Conservation (phyloP, 345 rosid species). For the Eucalyptus erythrocorys region DNA sequence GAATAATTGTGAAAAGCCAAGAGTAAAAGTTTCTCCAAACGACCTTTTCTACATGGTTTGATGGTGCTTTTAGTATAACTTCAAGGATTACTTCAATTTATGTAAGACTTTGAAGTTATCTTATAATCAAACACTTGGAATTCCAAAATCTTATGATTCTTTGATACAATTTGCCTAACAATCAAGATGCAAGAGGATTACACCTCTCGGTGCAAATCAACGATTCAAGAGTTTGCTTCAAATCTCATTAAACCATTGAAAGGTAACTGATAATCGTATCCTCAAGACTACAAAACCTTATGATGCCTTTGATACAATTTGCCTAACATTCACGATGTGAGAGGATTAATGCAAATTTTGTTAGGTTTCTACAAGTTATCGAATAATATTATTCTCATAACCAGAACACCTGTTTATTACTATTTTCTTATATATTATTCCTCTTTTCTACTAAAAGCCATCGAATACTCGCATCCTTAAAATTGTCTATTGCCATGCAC, state of each 20-base stretch:
- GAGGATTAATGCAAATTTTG: background rate
- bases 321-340: background rate
- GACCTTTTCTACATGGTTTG: background rate
- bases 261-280: background rate
- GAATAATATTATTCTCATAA: background rate
- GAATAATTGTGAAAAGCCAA: background rate
- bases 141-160: no score
- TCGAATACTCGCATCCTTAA: background rate
- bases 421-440: background rate
- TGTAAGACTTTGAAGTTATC: no score
- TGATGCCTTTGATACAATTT: background rate
- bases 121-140: no score
- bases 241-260: background rate
- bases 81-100: background rate
- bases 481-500: background rate
- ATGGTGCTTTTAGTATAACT: background rate
- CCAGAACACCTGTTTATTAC: background rate
- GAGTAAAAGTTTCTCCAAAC: background rate
- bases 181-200: no score
- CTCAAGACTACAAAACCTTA: background rate
- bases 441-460: background rate
- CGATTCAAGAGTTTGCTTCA: background rate
- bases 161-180: no score
- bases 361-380: background rate
- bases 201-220: no score